These are phyloP conservation scores for Candida albicans DNA, from an alignment of 1,139 yeast genomes.

Conservation along the genomic window DNA sequence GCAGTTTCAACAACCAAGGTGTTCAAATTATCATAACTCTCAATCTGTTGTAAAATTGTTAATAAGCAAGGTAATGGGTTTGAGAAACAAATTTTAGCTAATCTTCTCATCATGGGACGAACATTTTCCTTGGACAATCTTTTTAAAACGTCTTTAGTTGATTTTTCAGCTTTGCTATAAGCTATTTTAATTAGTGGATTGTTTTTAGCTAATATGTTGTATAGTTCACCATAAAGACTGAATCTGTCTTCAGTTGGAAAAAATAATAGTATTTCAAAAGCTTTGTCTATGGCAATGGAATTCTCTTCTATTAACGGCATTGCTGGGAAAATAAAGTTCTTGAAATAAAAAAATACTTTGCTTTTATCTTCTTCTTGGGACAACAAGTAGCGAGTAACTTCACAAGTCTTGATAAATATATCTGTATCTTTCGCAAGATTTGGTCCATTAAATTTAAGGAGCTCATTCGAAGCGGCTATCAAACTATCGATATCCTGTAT, in stretches of 20 bases:
- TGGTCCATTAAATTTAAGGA: constrained; percentile 58
- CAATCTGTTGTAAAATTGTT: constrained; percentile 70
- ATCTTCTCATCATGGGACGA: constrained; percentile 69
- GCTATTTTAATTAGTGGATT: constrained; percentile 62
- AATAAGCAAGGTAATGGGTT: constrained; percentile 81
- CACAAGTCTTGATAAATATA: constrained; percentile 60
- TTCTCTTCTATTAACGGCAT: constrained; percentile 61
- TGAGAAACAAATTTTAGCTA: constrained; percentile 73
- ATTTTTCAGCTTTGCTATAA: constrained; percentile 71
- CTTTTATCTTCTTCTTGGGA: constrained; percentile 22
- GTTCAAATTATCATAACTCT: constrained; percentile 87
- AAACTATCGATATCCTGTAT: constrained; percentile 46
- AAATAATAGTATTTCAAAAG: constrained; percentile 52
- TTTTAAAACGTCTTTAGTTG: constrained; percentile 78
- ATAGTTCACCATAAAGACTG: constrained; percentile 81
- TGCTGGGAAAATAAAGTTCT: constrained; percentile 70
- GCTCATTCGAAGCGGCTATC: constrained; percentile 44
- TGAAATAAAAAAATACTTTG: constrained; percentile 61
- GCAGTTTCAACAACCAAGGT: constrained; percentile 81
- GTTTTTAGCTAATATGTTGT: constrained; percentile 55
- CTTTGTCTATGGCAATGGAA: constrained; percentile 61
- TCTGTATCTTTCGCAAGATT: constrained; percentile 50
- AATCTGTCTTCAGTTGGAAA: constrained; percentile 69
- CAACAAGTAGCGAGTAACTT: constrained; percentile 51
- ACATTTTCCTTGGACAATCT: constrained; percentile 87